A percentile compares a stretch with the other conserved stretches of the same genome.
Conservation (phyloP, 2,329 filamentous ascomycete species). For the Mollisiaceae sp. region DNA sequence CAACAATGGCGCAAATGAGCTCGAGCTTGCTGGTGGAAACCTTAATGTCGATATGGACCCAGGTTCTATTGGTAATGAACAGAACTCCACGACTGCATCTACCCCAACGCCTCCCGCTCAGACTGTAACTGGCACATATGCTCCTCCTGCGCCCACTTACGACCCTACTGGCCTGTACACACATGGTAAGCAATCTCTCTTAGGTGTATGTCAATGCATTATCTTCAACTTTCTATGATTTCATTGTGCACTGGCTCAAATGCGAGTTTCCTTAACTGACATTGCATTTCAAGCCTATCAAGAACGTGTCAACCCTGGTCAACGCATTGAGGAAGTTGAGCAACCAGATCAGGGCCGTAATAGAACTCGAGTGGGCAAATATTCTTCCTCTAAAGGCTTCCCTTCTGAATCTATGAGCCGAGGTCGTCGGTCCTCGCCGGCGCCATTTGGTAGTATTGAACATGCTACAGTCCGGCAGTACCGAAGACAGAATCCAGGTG, state of each 20-base stretch:
- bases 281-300: neutral
- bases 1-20: neutral
- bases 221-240: no score
- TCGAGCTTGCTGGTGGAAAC: neutral
- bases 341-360: neutral
- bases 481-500: neutral
- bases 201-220: no score
- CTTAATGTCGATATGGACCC: neutral
- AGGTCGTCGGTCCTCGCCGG: neutral
- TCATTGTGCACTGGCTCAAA: no score
- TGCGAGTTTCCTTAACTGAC: neutral
- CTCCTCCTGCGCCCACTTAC: neutral
- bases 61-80: neutral
- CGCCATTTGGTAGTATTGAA: neutral
- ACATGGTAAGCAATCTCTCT: neutral
- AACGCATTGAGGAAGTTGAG: neutral
- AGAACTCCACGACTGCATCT: neutral
- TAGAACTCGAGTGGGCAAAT: neutral
- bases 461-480: neutral
- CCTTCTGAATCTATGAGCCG: neutral
- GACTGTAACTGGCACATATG: neutral
- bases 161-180: slow-evolving; percentile 1
- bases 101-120: neutral
- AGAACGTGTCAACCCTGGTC: neutral
- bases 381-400: neutral